phyloP scores from a whole-genome alignment of 139 green algal species.

The Edaphochlamys debaryana region DNA sequence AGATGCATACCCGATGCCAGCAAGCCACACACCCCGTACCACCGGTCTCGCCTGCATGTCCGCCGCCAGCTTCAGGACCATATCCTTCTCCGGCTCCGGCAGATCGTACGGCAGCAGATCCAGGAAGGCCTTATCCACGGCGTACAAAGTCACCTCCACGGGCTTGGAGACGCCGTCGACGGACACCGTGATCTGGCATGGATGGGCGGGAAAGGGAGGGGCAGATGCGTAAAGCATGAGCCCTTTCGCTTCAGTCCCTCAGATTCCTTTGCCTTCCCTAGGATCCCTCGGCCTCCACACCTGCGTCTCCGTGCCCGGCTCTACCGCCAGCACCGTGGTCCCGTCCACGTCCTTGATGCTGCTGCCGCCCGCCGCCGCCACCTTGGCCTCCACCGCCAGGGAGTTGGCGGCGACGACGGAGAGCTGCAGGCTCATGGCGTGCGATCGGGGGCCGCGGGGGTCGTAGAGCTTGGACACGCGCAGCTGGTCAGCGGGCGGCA shows the following conservation, averaged over 20 bases:
- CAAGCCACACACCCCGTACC: too few species aligned
- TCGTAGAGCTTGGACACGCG: slow-evolving; percentile 44
- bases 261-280: too few species aligned
- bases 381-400: slow-evolving; percentile 5
- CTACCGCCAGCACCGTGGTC: background rate
- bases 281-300: background rate
- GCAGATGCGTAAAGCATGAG: too few species aligned
- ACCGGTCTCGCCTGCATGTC: too few species aligned
- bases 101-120: slow-evolving; percentile 67
- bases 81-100: slow-evolving; percentile 27
- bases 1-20: too few species aligned
- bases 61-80: slow-evolving; percentile 23
- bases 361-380: background rate
- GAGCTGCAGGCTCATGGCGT: background rate
- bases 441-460: slow-evolving; percentile 17
- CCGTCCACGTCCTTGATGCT: slow-evolving; percentile 4
- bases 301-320: slow-evolving; percentile 4
- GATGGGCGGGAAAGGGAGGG: too few species aligned
- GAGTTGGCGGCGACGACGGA: background rate
- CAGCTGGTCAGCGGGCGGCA: slow-evolving; percentile 6
- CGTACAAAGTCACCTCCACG: slow-evolving; percentile 58
- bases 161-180: background rate
- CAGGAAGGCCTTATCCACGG: slow-evolving; percentile 66
- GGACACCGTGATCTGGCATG: background rate
- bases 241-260: too few species aligned